Percentiles rank a stretch among this genome's conserved stretches.
phyloP scores from a whole-genome alignment of 176 grass and related monocot genomes.

The Secale cereale region DNA sequence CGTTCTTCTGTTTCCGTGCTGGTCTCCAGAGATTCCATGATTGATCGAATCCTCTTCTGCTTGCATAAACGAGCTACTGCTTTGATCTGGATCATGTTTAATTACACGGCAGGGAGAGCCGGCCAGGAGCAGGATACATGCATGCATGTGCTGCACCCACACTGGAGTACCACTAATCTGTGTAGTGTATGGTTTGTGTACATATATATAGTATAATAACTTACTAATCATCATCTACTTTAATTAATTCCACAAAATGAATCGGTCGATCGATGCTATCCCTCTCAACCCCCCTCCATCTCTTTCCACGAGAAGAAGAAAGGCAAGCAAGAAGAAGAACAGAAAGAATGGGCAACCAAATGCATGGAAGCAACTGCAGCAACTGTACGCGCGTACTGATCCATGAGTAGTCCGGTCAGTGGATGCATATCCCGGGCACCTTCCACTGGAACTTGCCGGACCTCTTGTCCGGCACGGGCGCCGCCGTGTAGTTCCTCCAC shows the following conservation, averaged over 20 bases:
- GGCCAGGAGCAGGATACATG: too few relatives aligned
- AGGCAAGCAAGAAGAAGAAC: not conserved
- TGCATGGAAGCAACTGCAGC: not conserved
- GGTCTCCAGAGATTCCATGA: too few relatives aligned
- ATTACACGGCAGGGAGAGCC: too few relatives aligned
- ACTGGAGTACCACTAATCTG: too few relatives aligned
- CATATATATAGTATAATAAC: not conserved
- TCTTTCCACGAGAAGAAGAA: not conserved
- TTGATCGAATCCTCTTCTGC: too few relatives aligned
- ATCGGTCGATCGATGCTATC: not conserved
- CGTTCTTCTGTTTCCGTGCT: not conserved
- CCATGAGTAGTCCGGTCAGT: slow-evolving; percentile 10
- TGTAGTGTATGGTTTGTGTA: not conserved
- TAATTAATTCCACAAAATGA: not conserved
- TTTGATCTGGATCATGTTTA: too few relatives aligned
- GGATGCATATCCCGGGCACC: slow-evolving; percentile 72
- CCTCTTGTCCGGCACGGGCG: slow-evolving; percentile 34
- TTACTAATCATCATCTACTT: not conserved
- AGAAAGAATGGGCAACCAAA: not conserved
- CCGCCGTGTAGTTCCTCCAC: slow-evolving; percentile 71
- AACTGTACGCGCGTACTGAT: too few relatives aligned
- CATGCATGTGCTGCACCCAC: too few relatives aligned
- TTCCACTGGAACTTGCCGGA: slow-evolving; percentile 66
- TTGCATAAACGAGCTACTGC: too few relatives aligned
- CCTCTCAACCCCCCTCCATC: not conserved